Conservation (phyloP, 108 stramenopile species). For the Skeletonema marinoi region DNA sequence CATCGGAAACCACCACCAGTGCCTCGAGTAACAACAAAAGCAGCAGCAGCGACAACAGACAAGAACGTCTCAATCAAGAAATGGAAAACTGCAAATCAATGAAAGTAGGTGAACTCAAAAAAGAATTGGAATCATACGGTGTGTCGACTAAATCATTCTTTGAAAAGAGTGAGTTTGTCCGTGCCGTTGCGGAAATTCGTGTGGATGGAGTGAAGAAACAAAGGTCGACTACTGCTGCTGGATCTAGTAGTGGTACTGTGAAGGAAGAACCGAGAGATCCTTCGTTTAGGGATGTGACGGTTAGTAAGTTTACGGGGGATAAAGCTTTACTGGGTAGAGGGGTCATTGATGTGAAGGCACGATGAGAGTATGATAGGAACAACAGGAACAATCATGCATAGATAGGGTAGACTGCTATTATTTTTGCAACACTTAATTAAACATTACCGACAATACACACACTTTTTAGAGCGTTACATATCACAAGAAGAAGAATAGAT, state of each 20-base stretch:
- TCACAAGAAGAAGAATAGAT: not conserved
- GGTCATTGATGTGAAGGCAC: constrained; percentile 56
- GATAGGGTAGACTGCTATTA: not conserved
- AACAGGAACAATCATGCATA: no score
- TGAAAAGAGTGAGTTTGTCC: constrained; percentile 79
- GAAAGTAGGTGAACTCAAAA: constrained; percentile 50
- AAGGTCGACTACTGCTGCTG: not conserved
- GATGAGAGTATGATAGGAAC: not conserved
- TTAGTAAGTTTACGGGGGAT: constrained; percentile 52
- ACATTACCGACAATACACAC: not conserved
- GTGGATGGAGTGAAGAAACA: constrained; percentile 58
- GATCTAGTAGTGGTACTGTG: not conserved
- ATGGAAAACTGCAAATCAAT: constrained; percentile 47
- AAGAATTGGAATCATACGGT: constrained; percentile 50
- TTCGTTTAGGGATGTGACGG: constrained; percentile 65
- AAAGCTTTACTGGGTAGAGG: constrained; percentile 27
- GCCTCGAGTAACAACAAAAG: not conserved
- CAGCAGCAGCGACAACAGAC: constrained; percentile 2
- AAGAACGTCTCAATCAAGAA: constrained; percentile 34
- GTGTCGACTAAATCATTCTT: constrained; percentile 49
- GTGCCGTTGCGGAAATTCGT: constrained; percentile 70
- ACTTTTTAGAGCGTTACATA: no score
- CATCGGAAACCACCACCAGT: not conserved
- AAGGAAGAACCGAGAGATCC: constrained; percentile 69
- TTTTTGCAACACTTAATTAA: not conserved